phyloP scores from a whole-genome alignment of 2,329 filamentous ascomycete genomes.

The Teratosphaeria nubilosa region DNA sequence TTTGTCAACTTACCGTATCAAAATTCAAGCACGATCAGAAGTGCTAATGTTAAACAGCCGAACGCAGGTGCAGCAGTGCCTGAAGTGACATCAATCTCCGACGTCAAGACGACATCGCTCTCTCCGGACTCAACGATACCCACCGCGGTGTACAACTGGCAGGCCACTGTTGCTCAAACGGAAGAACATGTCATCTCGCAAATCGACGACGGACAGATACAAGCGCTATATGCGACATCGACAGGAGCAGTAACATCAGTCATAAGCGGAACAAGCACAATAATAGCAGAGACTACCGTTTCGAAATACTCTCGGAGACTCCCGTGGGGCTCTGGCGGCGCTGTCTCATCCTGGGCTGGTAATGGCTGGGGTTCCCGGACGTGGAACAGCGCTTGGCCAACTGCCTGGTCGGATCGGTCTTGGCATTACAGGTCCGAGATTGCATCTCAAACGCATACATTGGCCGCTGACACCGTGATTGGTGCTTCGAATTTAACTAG shows the following conservation, averaged over 20 bases:
- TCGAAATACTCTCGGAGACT: not conserved
- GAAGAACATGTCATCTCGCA: conserved; percentile 2
- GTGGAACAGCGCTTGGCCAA: not conserved
- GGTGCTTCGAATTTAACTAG: not conserved
- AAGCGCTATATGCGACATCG: conserved; percentile 4
- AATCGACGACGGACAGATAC: conserved; percentile 13
- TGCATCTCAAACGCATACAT: not conserved
- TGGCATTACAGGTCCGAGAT: not conserved
- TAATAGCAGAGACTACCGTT: not conserved
- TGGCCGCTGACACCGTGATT: not conserved
- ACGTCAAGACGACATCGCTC: conserved; percentile 3
- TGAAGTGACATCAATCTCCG: not conserved
- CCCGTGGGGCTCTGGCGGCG: not conserved
- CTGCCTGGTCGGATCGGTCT: not conserved
- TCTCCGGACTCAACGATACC: conserved; percentile 1
- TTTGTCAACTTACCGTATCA: conserved; percentile 5
- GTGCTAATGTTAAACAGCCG: not conserved
- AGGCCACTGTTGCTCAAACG: not conserved
- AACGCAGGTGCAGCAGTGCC: not conserved
- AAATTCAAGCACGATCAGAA: not conserved
- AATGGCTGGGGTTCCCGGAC: not conserved
- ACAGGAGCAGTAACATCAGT: not conserved
- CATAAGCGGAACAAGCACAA: not conserved
- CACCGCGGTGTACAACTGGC: not conserved
- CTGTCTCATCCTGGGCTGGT: not conserved